Conservation (phyloP, 108 stramenopile species). For the Asterionellopsis glacialis region DNA sequence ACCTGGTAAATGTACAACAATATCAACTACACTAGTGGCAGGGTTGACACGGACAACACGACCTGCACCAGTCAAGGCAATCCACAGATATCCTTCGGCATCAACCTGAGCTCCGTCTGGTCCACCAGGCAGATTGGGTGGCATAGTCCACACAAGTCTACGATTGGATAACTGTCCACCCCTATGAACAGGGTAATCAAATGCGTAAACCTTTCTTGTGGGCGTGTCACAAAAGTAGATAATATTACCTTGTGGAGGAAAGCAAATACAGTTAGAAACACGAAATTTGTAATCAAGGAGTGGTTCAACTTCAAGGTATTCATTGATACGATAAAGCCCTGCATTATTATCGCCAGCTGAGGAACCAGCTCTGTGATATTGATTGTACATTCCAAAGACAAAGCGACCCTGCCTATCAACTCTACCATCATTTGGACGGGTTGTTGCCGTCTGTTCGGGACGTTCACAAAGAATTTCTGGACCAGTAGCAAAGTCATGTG, state of each 20-base stretch:
- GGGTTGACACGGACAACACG: conserved; percentile 54
- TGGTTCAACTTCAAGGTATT: conserved; percentile 22
- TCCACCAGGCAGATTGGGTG: conserved; percentile 36
- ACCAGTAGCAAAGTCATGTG: conserved; percentile 28
- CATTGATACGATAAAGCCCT: conserved; percentile 43
- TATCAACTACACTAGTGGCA: conserved; percentile 27
- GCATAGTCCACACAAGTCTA: conserved; percentile 51
- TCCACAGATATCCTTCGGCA: conserved; percentile 53
- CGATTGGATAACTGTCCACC: conserved; percentile 34
- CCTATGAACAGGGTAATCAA: conserved; percentile 41
- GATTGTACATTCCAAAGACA: conserved; percentile 73
- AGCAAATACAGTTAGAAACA: conserved; percentile 68
- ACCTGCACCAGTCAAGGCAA: conserved; percentile 52
- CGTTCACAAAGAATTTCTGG: conserved; percentile 38
- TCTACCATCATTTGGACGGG: conserved; percentile 72
- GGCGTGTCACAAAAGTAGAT: conserved; percentile 69
- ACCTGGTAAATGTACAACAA: conserved; percentile 37
- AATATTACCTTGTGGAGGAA: conserved; percentile 41
- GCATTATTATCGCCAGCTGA: conserved; percentile 51
- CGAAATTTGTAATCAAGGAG: conserved; percentile 49
- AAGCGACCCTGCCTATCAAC: conserved; percentile 61
- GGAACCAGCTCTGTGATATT: conserved; percentile 59
- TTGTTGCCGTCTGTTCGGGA: conserved; percentile 38
- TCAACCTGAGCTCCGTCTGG: conserved; percentile 70
- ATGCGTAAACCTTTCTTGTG: conserved; percentile 57